Percentiles rank a stretch among this genome's conserved stretches.
Evolutionary conservation across 306 rosid species (phyloP).

Genomic region (Aeschynomene evenia): DNA sequence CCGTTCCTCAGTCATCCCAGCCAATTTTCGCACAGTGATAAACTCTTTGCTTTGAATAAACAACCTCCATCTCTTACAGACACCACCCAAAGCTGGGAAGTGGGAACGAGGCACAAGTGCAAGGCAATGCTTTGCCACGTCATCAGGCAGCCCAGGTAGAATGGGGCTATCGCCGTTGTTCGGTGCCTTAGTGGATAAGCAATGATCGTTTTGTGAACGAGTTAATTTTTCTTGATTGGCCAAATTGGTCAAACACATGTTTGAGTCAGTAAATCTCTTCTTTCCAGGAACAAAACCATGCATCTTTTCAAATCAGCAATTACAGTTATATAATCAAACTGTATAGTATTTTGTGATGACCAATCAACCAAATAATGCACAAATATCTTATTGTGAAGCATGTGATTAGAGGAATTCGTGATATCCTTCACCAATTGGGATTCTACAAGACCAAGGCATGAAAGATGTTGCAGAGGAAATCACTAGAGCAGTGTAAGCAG

Average conservation of each 20-base stretch:
- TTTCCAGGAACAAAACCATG: constrained; percentile 66
- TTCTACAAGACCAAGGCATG: constrained; percentile 86
- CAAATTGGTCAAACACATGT: constrained; percentile 58
- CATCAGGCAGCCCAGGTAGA: constrained; percentile 93
- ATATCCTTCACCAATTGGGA: constrained; percentile 82
- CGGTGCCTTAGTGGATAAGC: constrained; percentile 35
- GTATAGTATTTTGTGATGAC: constrained; percentile 30
- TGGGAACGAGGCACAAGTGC: constrained; percentile 87
- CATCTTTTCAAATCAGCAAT: constrained; percentile 40
- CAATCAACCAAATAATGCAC: constrained; percentile 32
- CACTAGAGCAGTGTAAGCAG: constrained; percentile 64
- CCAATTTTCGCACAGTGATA: constrained; percentile 67
- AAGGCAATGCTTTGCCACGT: constrained; percentile 88
- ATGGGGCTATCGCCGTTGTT: constrained; percentile 48
- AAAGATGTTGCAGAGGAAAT: constrained; percentile 73
- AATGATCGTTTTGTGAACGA: constrained; percentile 35
- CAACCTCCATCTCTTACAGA: constrained; percentile 86
- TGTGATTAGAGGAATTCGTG: constrained; percentile 63
- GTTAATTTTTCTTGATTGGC: constrained; percentile 45
- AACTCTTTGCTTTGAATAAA: constrained; percentile 84
- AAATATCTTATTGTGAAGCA: constrained; percentile 21
- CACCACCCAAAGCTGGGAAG: constrained; percentile 70
- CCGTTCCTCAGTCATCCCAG: constrained; percentile 90
- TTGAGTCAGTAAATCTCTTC: constrained; percentile 56
- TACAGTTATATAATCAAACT: constrained; percentile 23